Evolutionary conservation across 1,139 yeast species (phyloP), one percentile per base, ranked within the genome.

Genomic region (Diutina rugosa): DNA sequence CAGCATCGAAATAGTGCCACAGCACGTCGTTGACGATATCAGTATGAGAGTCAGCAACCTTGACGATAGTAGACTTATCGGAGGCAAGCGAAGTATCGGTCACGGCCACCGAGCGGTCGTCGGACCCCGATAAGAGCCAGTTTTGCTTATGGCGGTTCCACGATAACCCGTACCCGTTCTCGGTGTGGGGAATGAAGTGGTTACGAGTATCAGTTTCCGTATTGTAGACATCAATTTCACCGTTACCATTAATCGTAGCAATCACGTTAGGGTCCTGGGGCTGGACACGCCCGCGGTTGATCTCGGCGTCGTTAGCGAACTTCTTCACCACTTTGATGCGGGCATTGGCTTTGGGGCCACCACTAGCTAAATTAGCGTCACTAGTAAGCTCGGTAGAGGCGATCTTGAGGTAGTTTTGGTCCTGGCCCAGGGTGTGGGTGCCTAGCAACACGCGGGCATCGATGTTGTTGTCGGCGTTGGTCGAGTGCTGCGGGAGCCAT

Each of bases 391-490:
- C 0, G 96, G 96, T 81, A 4, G 82, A 72, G 1, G 93, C 96
- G 38, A 90, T 71, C 65, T 93, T 87, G 61, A 93, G 69, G 67
- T 82, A 89, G 66, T 93, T 88, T 4, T 79, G 79, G 57, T 85
- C 95, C 57, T 81, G 84, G 2, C 90, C 95, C 0, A 91, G 81
- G 0, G 98, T 89, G 65, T 89, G 91, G 0, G 99, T 93, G 12
- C 97, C 96, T 49, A 91, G 70, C 28, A 91, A 68, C 57, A 93
- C 68, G 55, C 66, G 69, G 38, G 77, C 67, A 63, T 75, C 71
- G 66, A 80, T 60, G 65, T 79, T 61, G 60, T 77, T 65, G 69
- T 67, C 67, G n/a, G 58, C 62, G 28, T 61, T 63, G 41, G 53
- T 49, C 21, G 44, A 16, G 35, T 60, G 61, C 55, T 78, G 74